Evolutionary conservation across 768 basidiomycete species (phyloP).

Genomic region (Trametes maxima): DNA sequence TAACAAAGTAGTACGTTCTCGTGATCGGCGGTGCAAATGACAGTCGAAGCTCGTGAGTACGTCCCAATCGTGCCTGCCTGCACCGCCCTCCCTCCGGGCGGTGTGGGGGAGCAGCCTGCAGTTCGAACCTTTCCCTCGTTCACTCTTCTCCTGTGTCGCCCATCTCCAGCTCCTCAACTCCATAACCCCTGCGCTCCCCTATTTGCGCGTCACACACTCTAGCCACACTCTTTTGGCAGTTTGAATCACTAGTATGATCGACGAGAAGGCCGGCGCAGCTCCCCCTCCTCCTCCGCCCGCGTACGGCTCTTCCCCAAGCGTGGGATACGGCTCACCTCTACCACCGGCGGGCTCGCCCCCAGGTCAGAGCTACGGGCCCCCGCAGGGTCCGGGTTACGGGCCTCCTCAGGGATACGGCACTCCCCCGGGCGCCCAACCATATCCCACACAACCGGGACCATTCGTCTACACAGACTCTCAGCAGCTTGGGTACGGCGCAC

Average conservation of each 20-base stretch:
- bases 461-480: no score
- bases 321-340: not conserved
- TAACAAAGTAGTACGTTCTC: no score
- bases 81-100: no score
- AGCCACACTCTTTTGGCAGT: not conserved
- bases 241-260: not conserved
- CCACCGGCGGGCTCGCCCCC: not conserved
- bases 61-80: not conserved
- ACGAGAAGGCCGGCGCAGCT: slow-evolving; percentile 5
- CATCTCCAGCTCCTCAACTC: not conserved
- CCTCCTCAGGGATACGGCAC: no score
- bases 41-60: not conserved
- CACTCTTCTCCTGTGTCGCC: not conserved
- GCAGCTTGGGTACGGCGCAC: no score
- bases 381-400: not conserved
- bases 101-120: not conserved
- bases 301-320: not conserved
- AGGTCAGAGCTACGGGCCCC: not conserved
- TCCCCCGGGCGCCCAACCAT: no score
- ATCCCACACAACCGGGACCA: no score
- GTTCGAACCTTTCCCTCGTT: not conserved
- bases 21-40: not conserved
- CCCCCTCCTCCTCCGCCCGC: slow-evolving; percentile 1
- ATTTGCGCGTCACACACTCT: not conserved
- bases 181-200: not conserved